Percentiles rank a stretch among this genome's conserved stretches.
Conservation (phyloP, 2,329 filamentous ascomycete species). For the Alternaria triticimaculans region DNA sequence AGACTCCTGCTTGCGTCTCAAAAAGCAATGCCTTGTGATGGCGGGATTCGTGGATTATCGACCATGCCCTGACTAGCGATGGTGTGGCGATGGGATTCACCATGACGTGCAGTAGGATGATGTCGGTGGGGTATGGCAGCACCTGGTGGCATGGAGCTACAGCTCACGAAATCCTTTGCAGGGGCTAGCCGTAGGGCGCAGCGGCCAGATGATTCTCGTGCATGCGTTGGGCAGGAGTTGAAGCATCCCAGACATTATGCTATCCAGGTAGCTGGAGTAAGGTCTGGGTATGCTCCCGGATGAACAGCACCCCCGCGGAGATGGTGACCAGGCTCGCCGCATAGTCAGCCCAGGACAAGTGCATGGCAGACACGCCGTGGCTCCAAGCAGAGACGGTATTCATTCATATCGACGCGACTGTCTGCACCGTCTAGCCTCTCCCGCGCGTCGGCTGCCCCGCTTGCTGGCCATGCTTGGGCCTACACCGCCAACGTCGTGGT, state of each 20-base stretch:
- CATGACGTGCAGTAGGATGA: constrained; percentile 15
- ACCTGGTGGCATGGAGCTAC: not conserved
- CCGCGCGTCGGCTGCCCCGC: constrained; percentile 2
- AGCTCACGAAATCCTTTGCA: not conserved
- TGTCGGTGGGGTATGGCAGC: not conserved
- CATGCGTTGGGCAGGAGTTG: constrained; percentile 3
- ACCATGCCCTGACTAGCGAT: not conserved
- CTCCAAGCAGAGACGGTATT: not conserved
- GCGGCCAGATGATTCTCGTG: constrained; percentile 17
- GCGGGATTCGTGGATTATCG: not conserved
- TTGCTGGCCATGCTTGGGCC: constrained; percentile 19
- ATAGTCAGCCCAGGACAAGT: not conserved
- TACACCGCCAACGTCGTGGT: constrained; percentile 21
- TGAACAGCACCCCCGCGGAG: not conserved
- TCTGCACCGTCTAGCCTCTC: not conserved
- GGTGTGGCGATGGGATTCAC: not conserved
- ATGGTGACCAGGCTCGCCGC: not conserved
- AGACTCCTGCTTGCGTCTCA: not conserved
- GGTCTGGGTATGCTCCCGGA: not conserved
- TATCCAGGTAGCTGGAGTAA: constrained; percentile 20
- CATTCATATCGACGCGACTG: not conserved
- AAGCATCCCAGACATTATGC: not conserved
- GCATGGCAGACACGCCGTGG: not conserved
- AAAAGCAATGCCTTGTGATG: not conserved
- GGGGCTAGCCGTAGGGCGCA: not conserved